Base-by-base conservation (phyloP, 805 yeast genomes). In the Candida xyloterini region DNA sequence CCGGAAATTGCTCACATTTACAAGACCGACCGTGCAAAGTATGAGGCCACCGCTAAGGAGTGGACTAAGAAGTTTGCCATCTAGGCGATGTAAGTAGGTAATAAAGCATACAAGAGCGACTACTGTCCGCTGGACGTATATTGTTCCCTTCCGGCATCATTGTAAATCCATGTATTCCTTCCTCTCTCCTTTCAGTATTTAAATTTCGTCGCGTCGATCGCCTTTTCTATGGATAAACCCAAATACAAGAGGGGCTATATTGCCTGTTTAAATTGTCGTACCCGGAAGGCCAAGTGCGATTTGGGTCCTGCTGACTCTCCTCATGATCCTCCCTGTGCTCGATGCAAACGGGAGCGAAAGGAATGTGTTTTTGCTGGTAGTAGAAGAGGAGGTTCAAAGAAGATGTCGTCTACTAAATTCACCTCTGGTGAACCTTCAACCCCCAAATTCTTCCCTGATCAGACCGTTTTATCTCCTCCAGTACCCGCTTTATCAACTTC, bases 51-150 rank as follows among this genome's bases (percentile, higher is more conserved):
- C 42, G 99, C 99, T 44, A 81, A 84, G 61, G 99, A 93, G 71
- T 93, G 98, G 98, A 93, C 99, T 24, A 84, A 91, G 73, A 93
- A 93, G 71, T 93, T 87, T 66, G 99, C 99, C 50, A 90, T 91
- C 58, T 88, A 73, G 57, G 42, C 30, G 25, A 27, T 38, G 42
- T 38, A 38, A 31, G 42, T 38, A 38, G 36, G 42, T 30, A 38
- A 38, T 38, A 38, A 38, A 36, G 40, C 40, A 36, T 36, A 36
- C 27, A 28, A 27, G 33, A 36, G 39, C 39, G 39, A 35, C 23
- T 31, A 16, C 10, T n/a, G 8, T 15, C 9, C 14, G 33, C 25
- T 23, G 25, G 10, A 9, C 25, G n/a, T 23, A 23, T 23, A 11
- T 23, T 9, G n/a, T 11, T 9, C 9, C 16, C 31, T 15, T 15